These are phyloP conservation scores for Esteya vermicola DNA, from an alignment of 2,329 filamentous ascomycete genomes.

Conservation along the genomic window DNA sequence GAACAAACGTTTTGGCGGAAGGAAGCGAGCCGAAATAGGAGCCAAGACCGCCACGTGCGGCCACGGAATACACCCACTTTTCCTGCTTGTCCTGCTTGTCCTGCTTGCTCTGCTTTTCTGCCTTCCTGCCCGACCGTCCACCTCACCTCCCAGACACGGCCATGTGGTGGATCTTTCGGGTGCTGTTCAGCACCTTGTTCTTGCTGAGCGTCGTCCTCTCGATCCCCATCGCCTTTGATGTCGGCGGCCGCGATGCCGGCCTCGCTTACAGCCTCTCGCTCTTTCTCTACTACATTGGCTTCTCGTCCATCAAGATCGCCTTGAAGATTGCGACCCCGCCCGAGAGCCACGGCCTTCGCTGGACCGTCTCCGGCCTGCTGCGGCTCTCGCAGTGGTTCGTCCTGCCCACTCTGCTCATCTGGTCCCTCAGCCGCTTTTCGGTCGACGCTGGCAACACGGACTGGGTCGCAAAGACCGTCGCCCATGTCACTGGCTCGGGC, in stretches of 20 bases:
- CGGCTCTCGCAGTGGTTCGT: conserved; percentile 74
- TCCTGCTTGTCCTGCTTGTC: no score
- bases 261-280: conserved; percentile 85
- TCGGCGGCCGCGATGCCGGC: conserved; percentile 86
- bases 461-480: conserved; percentile 13
- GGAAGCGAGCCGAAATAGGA: no score
- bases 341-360: conserved; percentile 61
- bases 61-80: no score
- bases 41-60: no score
- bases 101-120: no score
- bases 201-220: conserved; percentile 87
- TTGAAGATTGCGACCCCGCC: conserved; percentile 38
- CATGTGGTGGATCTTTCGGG: conserved; percentile 74
- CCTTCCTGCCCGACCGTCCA: no score
- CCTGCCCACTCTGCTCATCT: conserved; percentile 77
- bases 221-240: conserved; percentile 94
- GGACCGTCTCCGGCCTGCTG: conserved; percentile 53
- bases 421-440: conserved; percentile 89
- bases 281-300: conserved; percentile 80
- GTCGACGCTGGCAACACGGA: conserved; percentile 53
- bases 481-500: conserved; percentile 6
- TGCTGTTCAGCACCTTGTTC: conserved; percentile 70
- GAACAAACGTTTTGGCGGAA: no score
- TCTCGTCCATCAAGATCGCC: conserved; percentile 64
- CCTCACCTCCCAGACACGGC: conserved; percentile 7